These are phyloP conservation scores for Ligustrum vulgare DNA, from an alignment of 257 asterid genomes.

Conservation along the genomic window DNA sequence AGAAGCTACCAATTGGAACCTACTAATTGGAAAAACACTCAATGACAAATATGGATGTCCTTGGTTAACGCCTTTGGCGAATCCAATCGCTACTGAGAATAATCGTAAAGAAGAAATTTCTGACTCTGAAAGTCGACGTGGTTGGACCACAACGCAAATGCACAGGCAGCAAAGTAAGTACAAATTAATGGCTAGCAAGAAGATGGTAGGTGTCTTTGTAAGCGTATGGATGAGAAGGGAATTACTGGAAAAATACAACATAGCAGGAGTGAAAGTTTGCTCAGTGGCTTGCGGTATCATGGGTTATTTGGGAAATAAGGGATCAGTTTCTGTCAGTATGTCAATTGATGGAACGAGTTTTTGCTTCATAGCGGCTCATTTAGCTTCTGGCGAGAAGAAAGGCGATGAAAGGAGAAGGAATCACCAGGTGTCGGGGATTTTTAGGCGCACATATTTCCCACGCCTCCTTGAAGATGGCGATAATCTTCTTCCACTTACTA, in stretches of 20 bases:
- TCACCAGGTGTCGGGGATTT: conserved; percentile 76
- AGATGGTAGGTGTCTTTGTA: conserved; percentile 93
- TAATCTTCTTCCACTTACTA: conserved; percentile 57
- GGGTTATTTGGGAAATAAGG: conserved; percentile 94
- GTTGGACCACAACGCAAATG: conserved; percentile 16
- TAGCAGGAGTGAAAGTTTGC: conserved; percentile 65
- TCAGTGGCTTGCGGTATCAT: conserved; percentile 92
- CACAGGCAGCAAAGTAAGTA: conserved; percentile 40
- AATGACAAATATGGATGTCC: conserved; percentile 71
- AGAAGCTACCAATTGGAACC: conserved; percentile 89
- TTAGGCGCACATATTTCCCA: conserved; percentile 68
- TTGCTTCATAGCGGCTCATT: conserved; percentile 88
- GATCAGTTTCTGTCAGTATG: conserved; percentile 82
- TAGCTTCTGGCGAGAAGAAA: conserved; percentile 94
- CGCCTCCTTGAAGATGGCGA: conserved; percentile 50
- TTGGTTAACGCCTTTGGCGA: conserved; percentile 66
- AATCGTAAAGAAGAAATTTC: conserved; percentile 25
- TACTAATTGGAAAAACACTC: conserved; percentile 65
- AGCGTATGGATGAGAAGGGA: conserved; percentile 87
- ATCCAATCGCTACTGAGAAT: conserved; percentile 60
- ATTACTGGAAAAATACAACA: conserved; percentile 42
- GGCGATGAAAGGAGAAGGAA: conserved; percentile 92
- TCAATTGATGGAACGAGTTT: conserved; percentile 72
- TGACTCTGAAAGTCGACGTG: conserved; percentile 22
- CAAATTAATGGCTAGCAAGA: conserved; percentile 79